Conservation (phyloP, 2,329 filamentous ascomycete species). For the Exserohilum rostratum region DNA sequence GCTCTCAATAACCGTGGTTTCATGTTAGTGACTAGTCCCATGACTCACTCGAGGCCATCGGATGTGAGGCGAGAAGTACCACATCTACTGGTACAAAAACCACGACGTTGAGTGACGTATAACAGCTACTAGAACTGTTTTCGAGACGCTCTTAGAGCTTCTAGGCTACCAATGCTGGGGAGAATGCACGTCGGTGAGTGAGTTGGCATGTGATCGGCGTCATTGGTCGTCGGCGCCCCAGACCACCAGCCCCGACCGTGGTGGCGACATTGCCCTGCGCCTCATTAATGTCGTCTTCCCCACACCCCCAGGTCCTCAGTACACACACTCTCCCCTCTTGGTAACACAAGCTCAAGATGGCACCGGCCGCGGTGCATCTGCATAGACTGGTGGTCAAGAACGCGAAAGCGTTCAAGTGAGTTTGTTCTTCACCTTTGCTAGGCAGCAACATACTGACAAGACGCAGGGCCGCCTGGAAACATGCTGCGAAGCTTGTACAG, state of each 20-base stretch:
- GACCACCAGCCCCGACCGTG: constrained; percentile 13
- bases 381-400: constrained; percentile 51
- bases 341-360: constrained; percentile 40
- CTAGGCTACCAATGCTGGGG: background rate
- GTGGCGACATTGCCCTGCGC: constrained; percentile 27
- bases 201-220: constrained; percentile 25
- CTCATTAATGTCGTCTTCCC: constrained; percentile 29
- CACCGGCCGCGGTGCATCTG: constrained; percentile 46
- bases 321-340: constrained; percentile 21
- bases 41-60: background rate
- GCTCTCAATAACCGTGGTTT: background rate
- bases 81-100: background rate
- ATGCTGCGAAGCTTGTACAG: constrained; percentile 54
- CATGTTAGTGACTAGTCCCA: background rate
- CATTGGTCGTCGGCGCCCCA: constrained; percentile 16
- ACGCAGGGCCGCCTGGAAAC: constrained; percentile 55
- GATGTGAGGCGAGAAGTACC: background rate
- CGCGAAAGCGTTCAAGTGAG: constrained; percentile 50
- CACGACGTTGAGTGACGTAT: no score
- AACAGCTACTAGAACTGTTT: background rate
- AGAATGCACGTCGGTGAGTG: constrained; percentile 2
- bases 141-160: background rate
- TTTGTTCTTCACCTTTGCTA: background rate
- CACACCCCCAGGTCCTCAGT: constrained; percentile 19
- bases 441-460: constrained; percentile 20